A percentile compares a stretch with the other conserved stretches of the same genome.
These are phyloP conservation scores for Boletus speciosus DNA, from an alignment of 768 basidiomycete species.

Conservation along the genomic window DNA sequence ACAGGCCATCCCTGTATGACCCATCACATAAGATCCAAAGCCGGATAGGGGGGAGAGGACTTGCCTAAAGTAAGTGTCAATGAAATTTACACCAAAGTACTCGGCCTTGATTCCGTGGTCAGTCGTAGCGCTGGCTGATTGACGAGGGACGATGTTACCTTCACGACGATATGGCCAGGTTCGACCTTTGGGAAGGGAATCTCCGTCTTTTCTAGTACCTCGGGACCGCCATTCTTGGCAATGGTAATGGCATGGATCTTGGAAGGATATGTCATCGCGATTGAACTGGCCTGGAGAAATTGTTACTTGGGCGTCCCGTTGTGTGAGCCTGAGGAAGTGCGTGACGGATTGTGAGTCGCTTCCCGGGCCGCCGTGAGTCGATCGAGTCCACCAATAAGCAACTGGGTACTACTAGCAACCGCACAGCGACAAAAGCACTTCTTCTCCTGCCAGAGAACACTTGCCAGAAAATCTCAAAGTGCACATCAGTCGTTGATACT, in stretches of 20 bases:
- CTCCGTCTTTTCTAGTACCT: conserved; percentile 66
- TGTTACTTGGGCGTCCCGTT: no score
- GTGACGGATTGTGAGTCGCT: no score
- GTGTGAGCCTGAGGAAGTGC: no score
- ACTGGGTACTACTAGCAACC: no score
- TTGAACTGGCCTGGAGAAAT: no score
- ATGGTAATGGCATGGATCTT: conserved; percentile 73
- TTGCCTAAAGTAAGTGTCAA: conserved; percentile 78
- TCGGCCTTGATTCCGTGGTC: conserved; percentile 46
- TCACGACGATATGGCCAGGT: conserved; percentile 54
- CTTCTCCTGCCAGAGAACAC: no score
- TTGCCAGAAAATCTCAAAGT: no score
- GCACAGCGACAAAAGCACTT: no score
- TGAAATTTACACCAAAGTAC: conserved; percentile 83
- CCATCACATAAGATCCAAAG: background rate
- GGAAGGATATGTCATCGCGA: conserved; percentile 52
- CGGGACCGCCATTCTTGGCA: conserved; percentile 67
- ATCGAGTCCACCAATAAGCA: no score
- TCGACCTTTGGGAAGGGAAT: conserved; percentile 66
- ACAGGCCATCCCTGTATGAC: conserved; percentile 56
- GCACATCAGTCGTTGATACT: no score
- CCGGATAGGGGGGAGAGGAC: conserved; percentile 3
- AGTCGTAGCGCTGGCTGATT: background rate
- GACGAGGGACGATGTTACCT: conserved; percentile 19
- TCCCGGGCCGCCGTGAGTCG: no score